Conservation (phyloP, 768 basidiomycete genomes). For the Chiua virens region DNA sequence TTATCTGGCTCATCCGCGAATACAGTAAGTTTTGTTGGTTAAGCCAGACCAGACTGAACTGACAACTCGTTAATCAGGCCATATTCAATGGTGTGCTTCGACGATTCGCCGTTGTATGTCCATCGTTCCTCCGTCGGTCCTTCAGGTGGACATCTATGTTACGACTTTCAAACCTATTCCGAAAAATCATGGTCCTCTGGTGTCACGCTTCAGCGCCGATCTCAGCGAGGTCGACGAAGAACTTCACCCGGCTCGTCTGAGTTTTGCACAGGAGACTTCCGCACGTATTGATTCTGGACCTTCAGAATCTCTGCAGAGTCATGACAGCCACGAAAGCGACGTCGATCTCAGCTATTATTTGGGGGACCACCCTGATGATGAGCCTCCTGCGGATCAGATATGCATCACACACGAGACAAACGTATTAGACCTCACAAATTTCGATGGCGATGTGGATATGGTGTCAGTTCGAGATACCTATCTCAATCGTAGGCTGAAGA, state of each 20-base stretch:
- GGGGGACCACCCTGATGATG: slow-evolving; percentile 32
- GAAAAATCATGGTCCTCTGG: slow-evolving; percentile 4
- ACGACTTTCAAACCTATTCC: slow-evolving; percentile 51
- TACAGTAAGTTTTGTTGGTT: slow-evolving; percentile 50
- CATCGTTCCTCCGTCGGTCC: slow-evolving; percentile 44
- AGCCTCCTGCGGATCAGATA: slow-evolving; percentile 32
- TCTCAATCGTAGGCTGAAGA: slow-evolving; percentile 52
- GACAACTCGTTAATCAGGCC: slow-evolving; percentile 41
- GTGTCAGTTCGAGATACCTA: slow-evolving; percentile 54
- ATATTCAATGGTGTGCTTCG: slow-evolving; percentile 76
- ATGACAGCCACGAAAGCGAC: slow-evolving; percentile 32
- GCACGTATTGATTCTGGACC: slow-evolving; percentile 12
- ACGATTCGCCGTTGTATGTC: slow-evolving; percentile 61
- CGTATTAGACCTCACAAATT: slow-evolving; percentile 69
- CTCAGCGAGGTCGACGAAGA: slow-evolving; percentile 15
- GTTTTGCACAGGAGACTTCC: slow-evolving; percentile 17
- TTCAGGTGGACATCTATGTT: slow-evolving; percentile 75
- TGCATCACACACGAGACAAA: slow-evolving; percentile 45
- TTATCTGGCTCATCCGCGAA: slow-evolving; percentile 77
- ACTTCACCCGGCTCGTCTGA: slow-evolving; percentile 39
- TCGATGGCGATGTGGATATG: slow-evolving; percentile 71
- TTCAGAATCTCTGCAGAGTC: slow-evolving; percentile 31
- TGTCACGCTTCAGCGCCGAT: slow-evolving; percentile 6
- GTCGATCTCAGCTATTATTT: slow-evolving; percentile 46
- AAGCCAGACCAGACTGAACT: not conserved